A percentile compares a stretch with the other conserved stretches of the same genome.
Conservation (phyloP, 2,329 filamentous ascomycete species). For the Talaromyces sp. region DNA sequence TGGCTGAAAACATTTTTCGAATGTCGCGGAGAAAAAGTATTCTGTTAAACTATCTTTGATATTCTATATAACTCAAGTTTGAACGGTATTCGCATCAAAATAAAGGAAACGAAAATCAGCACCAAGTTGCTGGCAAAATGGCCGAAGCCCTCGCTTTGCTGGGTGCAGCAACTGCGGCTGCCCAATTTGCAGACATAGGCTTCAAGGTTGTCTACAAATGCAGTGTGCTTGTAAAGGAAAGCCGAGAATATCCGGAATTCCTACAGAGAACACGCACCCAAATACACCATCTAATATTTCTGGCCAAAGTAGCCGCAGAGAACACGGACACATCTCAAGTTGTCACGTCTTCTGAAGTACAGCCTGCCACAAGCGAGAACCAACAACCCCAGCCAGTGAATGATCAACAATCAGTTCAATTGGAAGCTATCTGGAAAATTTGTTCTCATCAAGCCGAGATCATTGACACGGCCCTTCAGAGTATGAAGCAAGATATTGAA, state of each 20-base stretch:
- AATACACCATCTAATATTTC: not conserved
- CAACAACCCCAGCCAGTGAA: not conserved
- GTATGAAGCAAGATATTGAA: not conserved
- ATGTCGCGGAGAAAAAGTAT: not conserved
- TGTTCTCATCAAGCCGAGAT: not conserved
- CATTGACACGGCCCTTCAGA: not conserved
- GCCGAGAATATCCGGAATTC: not conserved
- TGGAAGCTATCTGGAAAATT: not conserved
- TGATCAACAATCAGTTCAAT: not conserved
- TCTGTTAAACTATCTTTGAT: not conserved
- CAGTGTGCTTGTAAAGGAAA: not conserved
- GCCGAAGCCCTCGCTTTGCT: not conserved
- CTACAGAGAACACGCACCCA: not conserved
- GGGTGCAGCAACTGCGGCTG: not conserved
- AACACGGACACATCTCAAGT: not conserved
- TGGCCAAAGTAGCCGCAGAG: not conserved
- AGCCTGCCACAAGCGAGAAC: not conserved
- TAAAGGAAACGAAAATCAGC: not conserved
- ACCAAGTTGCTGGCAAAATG: not conserved
- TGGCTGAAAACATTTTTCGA: not conserved
- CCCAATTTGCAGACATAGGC: not conserved
- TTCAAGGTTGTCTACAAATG: not conserved
- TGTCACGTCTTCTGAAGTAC: not conserved
- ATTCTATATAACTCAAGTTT: not conserved
- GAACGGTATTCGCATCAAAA: not conserved